Conservation (phyloP, 306 rosid genomes). For the Rubus idaeus region DNA sequence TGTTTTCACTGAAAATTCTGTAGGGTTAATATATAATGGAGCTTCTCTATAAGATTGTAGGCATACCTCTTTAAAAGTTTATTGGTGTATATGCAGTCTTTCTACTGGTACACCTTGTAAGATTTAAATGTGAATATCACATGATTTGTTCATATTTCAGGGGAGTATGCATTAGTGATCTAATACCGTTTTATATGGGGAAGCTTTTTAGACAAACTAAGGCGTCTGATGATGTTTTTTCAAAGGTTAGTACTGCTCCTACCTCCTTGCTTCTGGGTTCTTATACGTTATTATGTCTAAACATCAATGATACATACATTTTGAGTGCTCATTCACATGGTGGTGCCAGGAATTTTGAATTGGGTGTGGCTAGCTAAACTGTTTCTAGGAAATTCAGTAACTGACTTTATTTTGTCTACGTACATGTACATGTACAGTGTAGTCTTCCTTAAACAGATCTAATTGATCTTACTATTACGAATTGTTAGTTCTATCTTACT, state of each 20-base stretch:
- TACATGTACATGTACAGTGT: too few relatives aligned
- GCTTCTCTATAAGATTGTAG: neutral
- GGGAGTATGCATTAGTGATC: slow-evolving; percentile 74
- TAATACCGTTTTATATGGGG: slow-evolving; percentile 66
- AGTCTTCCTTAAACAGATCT: too few relatives aligned
- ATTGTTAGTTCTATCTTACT: neutral
- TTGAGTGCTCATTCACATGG: neutral
- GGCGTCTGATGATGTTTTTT: slow-evolving; percentile 51
- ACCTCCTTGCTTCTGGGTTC: slow-evolving; percentile 12
- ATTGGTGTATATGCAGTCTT: slow-evolving; percentile 6
- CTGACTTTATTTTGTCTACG: neutral
- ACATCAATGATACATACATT: neutral
- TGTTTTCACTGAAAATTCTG: neutral
- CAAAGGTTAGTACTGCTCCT: slow-evolving; percentile 45
- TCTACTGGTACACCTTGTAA: slow-evolving; percentile 5
- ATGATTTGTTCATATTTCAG: slow-evolving; percentile 26
- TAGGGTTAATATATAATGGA: neutral
- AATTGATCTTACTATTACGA: neutral
- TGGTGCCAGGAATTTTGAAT: neutral
- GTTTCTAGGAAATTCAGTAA: neutral
- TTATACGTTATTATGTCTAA: neutral
- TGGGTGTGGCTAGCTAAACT: neutral
- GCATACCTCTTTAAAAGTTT: neutral
- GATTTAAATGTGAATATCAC: slow-evolving; percentile 10
- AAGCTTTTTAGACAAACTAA: slow-evolving; percentile 57